phyloP scores from a whole-genome alignment of 352 stramenopile species.

The Pythium guiyangense region DNA sequence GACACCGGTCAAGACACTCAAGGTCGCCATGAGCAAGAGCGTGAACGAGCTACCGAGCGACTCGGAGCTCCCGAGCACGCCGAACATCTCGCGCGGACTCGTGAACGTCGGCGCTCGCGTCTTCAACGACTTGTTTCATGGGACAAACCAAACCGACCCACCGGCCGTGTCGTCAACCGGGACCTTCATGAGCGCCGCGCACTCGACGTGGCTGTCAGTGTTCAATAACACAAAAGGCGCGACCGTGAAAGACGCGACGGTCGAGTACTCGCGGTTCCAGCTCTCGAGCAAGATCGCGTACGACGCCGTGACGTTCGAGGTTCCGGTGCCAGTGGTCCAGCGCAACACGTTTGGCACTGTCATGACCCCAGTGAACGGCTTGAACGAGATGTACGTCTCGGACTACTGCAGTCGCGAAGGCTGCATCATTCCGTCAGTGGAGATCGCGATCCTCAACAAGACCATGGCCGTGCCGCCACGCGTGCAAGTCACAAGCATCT shows the following conservation, averaged over 20 bases:
- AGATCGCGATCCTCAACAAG: neutral
- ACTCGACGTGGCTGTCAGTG: neutral
- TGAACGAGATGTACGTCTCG: neutral
- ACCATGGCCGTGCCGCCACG: neutral
- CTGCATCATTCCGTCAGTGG: neutral
- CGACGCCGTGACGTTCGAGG: conserved; percentile 22
- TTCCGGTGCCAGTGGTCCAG: neutral
- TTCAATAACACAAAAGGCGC: neutral
- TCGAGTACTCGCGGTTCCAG: conserved; percentile 9
- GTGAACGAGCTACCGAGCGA: neutral
- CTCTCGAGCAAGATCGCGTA: conserved; percentile 13
- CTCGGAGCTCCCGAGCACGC: conserved; percentile 7
- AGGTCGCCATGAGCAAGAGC: conserved; percentile 4
- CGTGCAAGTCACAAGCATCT: neutral
- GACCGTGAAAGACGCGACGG: neutral
- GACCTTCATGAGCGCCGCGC: neutral
- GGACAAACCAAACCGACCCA: neutral
- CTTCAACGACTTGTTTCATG: neutral
- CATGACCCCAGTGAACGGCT: neutral
- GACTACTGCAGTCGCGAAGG: neutral
- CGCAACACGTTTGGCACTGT: neutral
- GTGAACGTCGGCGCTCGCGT: conserved; percentile 1
- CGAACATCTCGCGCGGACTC: conserved; percentile 1
- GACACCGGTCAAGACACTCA: conserved; percentile 1
- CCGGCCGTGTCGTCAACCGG: neutral